Conservation (phyloP, 306 rosid genomes). For the Potentilla sterilis region DNA sequence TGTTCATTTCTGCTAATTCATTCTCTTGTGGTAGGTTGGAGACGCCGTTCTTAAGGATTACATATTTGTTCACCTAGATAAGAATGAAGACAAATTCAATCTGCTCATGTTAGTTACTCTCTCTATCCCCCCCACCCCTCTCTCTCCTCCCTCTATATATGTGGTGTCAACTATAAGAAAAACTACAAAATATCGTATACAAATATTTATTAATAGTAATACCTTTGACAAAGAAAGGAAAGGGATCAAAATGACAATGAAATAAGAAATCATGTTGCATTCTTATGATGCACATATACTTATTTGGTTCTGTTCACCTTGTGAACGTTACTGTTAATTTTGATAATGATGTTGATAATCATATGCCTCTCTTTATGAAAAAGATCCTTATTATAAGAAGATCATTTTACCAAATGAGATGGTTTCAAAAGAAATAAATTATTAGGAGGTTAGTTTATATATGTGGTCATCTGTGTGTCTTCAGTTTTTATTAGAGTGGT, state of each 20-base stretch:
- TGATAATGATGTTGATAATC: neutral
- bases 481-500: neutral
- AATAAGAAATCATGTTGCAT: neutral
- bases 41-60: conserved; percentile 61
- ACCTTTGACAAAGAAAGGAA: neutral
- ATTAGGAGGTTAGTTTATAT: neutral
- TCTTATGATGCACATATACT: neutral
- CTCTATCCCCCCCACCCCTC: no score
- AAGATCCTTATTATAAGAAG: neutral
- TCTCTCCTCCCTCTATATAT: neutral
- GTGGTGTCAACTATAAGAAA: neutral
- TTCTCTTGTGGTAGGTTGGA: conserved; percentile 55
- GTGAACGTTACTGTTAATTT: neutral
- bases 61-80: conserved; percentile 83
- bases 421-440: neutral
- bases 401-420: neutral
- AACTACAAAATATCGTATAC: neutral
- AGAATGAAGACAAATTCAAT: conserved; percentile 78
- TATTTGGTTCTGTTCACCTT: neutral
- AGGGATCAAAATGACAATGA: neutral
- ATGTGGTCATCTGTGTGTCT: neutral
- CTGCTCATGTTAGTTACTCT: conserved; percentile 69
- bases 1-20: conserved; percentile 1
- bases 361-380: neutral
- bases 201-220: neutral